Base-by-base conservation (phyloP, 2,329 filamentous ascomycete species). In the Arthrobotrys sphaeroides region DNA sequence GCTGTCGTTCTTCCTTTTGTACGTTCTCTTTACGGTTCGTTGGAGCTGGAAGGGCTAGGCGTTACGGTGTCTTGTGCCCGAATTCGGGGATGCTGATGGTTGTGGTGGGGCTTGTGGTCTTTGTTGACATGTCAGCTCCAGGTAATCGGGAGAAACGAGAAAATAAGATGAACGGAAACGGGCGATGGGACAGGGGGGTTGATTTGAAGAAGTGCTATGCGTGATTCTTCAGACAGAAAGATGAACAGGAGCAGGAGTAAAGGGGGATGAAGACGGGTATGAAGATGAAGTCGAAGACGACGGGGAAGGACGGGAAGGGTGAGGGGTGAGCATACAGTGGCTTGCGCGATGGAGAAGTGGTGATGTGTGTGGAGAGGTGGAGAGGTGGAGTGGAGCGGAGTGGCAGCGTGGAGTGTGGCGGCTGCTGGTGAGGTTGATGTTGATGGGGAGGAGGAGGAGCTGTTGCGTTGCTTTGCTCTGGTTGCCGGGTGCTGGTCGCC, bases 111-210 rank as follows among this genome's bases (percentile, higher is more conserved):
- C 72, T 73, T 80, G 75, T 67, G 80, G 80, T 69, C 80, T 80
- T 43, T 80, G 80, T 47, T 82, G 82, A 31, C 82, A 78, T 57
- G 75, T 69, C 55, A 81, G 78, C 53, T 70, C 45, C 24, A 53
- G 60, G 82, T 81, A 61, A 80, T 76, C 33, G 28, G 74, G 73
- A n/a, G n/a, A 77, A 77, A 77, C 72, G 49, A 67, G 55, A 69
- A 68, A 38, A 33, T 47, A 64, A 22, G 55, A 47, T 70, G 28
- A 24, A 24, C 5, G 55, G 31, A 40, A 66, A 69, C 49, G 36
- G 40, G 55, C 45, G 64, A 40, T 49, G 28, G 70, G 65, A 77
- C n/a, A 43, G 59, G 49, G 49, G 26, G 28, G 24, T 5, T 33
- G 31, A 12, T 33, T n/a, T n/a, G n/a, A n/a, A n/a, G 36, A 40